Percentiles rank a stretch among this genome's conserved stretches.
These are phyloP conservation scores for Plectosphaerella cucumerina DNA, from an alignment of 2,329 filamentous ascomycete genomes.

Conservation along the genomic window DNA sequence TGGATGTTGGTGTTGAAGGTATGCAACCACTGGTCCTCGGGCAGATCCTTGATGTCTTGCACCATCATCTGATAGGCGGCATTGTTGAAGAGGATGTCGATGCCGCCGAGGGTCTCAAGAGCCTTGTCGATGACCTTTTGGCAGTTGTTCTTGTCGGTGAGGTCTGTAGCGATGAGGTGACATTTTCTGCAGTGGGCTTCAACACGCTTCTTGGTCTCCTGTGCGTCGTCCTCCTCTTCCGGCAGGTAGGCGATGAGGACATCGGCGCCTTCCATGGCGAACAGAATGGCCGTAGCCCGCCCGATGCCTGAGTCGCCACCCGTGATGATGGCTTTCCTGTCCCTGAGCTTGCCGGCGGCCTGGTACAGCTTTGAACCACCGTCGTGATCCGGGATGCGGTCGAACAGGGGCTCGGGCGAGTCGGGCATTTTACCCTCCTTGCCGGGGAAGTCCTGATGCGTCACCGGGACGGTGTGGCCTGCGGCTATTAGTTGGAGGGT, in stretches of 20 bases:
- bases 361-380: constrained; percentile 68
- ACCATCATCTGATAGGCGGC: constrained; percentile 66
- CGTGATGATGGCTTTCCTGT: constrained; percentile 74
- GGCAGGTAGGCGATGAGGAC: constrained; percentile 70
- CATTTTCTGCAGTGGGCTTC: constrained; percentile 64
- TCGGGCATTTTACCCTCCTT: constrained; percentile 44
- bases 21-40: constrained; percentile 74
- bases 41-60: constrained; percentile 65
- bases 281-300: constrained; percentile 69
- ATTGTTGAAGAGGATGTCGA: constrained; percentile 75
- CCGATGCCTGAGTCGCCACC: constrained; percentile 80
- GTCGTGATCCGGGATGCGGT: constrained; percentile 63
- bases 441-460: constrained; percentile 36
- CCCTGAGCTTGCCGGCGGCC: constrained; percentile 70
- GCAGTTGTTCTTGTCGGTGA: constrained; percentile 64
- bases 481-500: background rate
- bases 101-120: constrained; percentile 58
- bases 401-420: constrained; percentile 50
- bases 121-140: constrained; percentile 65
- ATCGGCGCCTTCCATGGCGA: constrained; percentile 76
- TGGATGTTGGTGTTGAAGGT: constrained; percentile 85
- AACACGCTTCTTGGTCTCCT: constrained; percentile 67
- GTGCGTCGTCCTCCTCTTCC: constrained; percentile 71
- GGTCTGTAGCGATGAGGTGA: constrained; percentile 58
- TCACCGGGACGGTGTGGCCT: constrained; percentile 35